Conservation (phyloP, 2,329 filamentous ascomycete species). For the Colletotrichum zoysiae region DNA sequence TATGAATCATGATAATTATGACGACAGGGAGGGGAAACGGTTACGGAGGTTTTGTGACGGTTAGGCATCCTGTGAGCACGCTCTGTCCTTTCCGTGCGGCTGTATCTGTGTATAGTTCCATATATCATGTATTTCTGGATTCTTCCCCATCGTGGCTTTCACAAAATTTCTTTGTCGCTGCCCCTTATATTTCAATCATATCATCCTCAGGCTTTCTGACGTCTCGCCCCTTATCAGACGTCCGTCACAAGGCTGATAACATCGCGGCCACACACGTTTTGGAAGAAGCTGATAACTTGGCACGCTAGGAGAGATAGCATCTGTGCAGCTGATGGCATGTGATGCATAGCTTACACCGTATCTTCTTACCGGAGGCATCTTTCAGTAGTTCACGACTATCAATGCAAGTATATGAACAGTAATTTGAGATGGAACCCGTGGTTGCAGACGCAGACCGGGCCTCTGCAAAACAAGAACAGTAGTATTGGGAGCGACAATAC, state of each 20-base stretch:
- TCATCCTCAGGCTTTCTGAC: too few relatives aligned
- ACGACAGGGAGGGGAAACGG: too few relatives aligned
- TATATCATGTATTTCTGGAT: neutral
- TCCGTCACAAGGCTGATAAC: too few relatives aligned
- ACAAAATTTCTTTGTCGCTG: too few relatives aligned
- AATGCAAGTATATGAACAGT: neutral
- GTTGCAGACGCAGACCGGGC: neutral
- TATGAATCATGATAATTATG: neutral
- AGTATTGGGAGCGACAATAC: neutral
- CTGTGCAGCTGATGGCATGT: too few relatives aligned
- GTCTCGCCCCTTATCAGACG: too few relatives aligned
- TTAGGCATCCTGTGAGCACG: neutral
- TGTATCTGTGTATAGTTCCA: neutral
- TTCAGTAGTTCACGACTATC: neutral
- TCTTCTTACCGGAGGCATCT: neutral
- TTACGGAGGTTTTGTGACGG: neutral
- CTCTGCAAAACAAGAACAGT: neutral
- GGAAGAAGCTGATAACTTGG: too few relatives aligned
- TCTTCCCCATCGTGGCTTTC: too few relatives aligned
- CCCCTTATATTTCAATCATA: too few relatives aligned
- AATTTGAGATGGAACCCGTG: neutral
- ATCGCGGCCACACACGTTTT: too few relatives aligned
- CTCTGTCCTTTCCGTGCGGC: neutral
- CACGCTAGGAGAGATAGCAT: too few relatives aligned
- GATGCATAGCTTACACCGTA: neutral